A percentile compares a stretch with the other conserved stretches of the same genome.
Evolutionary conservation across 2,329 filamentous ascomycete genomes (phyloP).

Genomic region (Alternaria panax): DNA sequence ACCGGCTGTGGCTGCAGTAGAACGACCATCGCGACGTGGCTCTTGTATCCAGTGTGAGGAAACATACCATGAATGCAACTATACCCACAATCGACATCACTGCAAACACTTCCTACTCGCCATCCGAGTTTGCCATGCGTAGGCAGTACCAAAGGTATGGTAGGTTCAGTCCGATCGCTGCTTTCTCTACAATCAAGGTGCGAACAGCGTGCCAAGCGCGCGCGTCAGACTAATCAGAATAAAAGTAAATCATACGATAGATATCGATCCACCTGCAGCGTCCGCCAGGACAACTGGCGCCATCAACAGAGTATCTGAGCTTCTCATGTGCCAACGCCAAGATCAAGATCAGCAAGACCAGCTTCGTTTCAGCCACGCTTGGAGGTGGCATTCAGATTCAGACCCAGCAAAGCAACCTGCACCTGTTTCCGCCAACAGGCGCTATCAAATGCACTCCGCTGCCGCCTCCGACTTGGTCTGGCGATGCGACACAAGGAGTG

Average conservation of each 20-base stretch:
- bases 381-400: conserved; percentile 15
- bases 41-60: background rate
- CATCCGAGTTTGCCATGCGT: background rate
- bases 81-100: background rate
- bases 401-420: conserved; percentile 13
- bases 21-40: background rate
- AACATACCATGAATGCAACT: background rate
- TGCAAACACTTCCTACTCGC: background rate
- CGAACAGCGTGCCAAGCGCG: background rate
- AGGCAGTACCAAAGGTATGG: background rate
- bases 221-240: background rate
- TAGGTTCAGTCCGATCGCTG: background rate
- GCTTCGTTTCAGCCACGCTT: conserved; percentile 41
- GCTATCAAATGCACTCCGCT: conserved; percentile 2
- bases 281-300: conserved; percentile 9
- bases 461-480: conserved; percentile 11
- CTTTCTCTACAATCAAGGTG: background rate
- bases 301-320: conserved; percentile 6
- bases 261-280: background rate
- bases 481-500: conserved; percentile 1
- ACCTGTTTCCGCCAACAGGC: conserved; percentile 22
- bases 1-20: background rate
- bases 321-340: conserved; percentile 24
- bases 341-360: conserved; percentile 29
- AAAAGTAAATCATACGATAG: background rate